These are phyloP conservation scores for Graphium sp. DNA, from an alignment of 2,329 filamentous ascomycete species.

Conservation along the genomic window DNA sequence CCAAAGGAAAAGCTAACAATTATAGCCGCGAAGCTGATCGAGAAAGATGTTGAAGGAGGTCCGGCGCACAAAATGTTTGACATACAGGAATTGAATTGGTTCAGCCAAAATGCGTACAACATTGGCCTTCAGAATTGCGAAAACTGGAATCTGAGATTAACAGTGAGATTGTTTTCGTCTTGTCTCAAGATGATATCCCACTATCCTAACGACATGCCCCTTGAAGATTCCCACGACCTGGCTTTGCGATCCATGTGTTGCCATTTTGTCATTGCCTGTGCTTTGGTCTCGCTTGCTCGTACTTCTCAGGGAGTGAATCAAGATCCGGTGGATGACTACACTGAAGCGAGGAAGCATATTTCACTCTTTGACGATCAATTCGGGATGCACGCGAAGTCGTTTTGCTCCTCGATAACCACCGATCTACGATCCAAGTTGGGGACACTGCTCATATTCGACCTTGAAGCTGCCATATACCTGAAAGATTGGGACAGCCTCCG, in stretches of 20 bases:
- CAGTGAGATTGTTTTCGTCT: conserved; percentile 37
- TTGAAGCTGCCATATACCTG: conserved; percentile 56
- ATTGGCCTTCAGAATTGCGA: conserved; percentile 46
- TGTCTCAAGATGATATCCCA: conserved; percentile 33
- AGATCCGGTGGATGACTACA: conserved; percentile 36
- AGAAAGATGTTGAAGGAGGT: conserved; percentile 17
- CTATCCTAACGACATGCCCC: conserved; percentile 28
- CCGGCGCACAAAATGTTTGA: conserved; percentile 35
- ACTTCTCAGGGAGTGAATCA: too few relatives aligned
- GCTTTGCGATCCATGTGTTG: conserved; percentile 48
- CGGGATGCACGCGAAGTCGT: conserved; percentile 3
- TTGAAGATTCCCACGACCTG: conserved; percentile 26
- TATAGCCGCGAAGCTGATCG: conserved; percentile 21
- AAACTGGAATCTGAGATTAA: conserved; percentile 31
- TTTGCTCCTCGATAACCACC: conserved; percentile 6
- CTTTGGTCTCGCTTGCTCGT: conserved; percentile 32
- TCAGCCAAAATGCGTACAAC: conserved; percentile 70
- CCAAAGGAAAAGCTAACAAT: conserved; percentile 4
- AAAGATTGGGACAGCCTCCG: conserved; percentile 51
- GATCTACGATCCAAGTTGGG: conserved; percentile 47
- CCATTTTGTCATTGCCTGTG: conserved; percentile 46
- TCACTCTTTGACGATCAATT: conserved; percentile 31
- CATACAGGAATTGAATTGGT: conserved; percentile 60
- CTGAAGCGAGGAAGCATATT: conserved; percentile 42
- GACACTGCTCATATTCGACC: conserved; percentile 57